phyloP scores from a whole-genome alignment of 345 rosid genomes.

The Salix arbutifolia region DNA sequence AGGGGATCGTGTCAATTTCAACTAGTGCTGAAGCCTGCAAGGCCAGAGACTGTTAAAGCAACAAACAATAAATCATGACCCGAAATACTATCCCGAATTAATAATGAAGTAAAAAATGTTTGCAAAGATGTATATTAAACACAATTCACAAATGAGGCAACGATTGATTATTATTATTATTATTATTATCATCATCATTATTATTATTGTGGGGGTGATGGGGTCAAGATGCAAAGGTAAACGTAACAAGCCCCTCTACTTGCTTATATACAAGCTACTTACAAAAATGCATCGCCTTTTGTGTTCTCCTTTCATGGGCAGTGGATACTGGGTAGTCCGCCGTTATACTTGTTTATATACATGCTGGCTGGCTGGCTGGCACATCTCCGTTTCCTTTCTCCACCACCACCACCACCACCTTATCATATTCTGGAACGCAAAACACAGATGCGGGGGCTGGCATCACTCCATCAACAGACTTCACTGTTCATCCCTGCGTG shows the following conservation, averaged over 20 bases:
- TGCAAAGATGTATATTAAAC: background rate
- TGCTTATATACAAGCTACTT: constrained; percentile 2
- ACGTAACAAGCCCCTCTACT: no score
- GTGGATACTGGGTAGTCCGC: no score
- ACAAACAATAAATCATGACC: background rate
- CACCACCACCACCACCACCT: background rate
- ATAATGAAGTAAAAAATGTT: background rate
- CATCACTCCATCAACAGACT: background rate
- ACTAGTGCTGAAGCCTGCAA: no score
- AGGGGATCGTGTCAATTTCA: no score
- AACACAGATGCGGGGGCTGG: background rate
- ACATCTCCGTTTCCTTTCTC: background rate
- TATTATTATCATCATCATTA: no score
- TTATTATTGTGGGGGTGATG: no score
- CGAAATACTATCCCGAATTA: background rate
- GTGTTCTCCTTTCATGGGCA: background rate
- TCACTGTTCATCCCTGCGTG: constrained; percentile 1
- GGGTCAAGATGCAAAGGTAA: no score
- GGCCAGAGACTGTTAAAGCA: background rate
- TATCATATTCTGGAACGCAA: background rate
- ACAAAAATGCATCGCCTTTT: background rate
- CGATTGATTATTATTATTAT: no score
- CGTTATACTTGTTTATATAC: no score
- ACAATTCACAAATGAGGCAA: no score
- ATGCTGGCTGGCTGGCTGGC: background rate